Conservation (phyloP, 2,329 filamentous ascomycete species). For the Didymella segeticola region DNA sequence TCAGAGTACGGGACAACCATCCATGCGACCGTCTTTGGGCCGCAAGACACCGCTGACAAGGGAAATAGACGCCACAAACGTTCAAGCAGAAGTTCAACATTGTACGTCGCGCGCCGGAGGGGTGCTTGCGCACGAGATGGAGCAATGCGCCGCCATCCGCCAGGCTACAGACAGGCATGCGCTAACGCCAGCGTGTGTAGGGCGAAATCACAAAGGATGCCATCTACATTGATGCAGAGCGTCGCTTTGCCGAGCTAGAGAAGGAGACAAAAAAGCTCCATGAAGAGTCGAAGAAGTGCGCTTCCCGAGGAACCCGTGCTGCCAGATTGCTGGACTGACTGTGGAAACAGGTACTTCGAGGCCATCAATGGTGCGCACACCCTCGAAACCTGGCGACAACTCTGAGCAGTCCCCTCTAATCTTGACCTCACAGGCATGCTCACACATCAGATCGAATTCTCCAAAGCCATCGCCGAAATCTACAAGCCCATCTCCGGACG, state of each 20-base stretch:
- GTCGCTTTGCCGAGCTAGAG: constrained; percentile 92
- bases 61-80: constrained; percentile 78
- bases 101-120: constrained; percentile 44
- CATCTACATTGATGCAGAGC: constrained; percentile 92
- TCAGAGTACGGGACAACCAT: constrained; percentile 65
- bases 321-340: too few species aligned
- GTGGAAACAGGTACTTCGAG: constrained; percentile 81
- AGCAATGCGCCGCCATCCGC: constrained; percentile 30
- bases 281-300: constrained; percentile 86
- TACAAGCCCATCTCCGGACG: constrained; percentile 98
- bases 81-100: constrained; percentile 94
- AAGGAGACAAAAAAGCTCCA: constrained; percentile 95
- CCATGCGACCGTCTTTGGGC: constrained; percentile 17
- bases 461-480: constrained; percentile 91
- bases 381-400: too few species aligned
- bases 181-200: constrained; percentile 42
- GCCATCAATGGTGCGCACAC: constrained; percentile 79
- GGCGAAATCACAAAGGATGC: constrained; percentile 95
- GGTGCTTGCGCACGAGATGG: not conserved
- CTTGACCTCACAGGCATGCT: constrained; percentile 74
- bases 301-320: too few species aligned
- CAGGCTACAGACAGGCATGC: constrained; percentile 13
- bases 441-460: constrained; percentile 96
- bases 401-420: constrained; percentile 18
- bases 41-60: constrained; percentile 31